Evolutionary conservation across 2,329 filamentous ascomycete species (phyloP).

Genomic region (Beauveria sp.): DNA sequence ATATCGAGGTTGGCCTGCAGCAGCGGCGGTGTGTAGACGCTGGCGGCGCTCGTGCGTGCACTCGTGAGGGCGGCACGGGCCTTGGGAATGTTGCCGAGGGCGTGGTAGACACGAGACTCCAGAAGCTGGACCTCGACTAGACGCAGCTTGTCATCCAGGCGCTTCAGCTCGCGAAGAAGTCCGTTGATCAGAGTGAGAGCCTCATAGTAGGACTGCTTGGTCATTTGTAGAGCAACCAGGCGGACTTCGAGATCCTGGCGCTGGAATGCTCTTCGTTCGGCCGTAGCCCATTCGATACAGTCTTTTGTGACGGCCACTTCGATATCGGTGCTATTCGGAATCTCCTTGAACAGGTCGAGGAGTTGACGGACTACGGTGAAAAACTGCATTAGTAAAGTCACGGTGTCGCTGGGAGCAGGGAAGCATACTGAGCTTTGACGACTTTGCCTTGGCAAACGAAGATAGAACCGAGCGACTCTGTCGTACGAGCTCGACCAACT

Average conservation of each 20-base stretch:
- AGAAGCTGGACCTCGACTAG: conserved; percentile 96
- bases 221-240: conserved; percentile 89
- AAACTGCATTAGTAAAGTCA: background rate
- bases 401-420: background rate
- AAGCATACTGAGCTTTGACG: conserved; percentile 81
- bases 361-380: conserved; percentile 75
- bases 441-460: conserved; percentile 98
- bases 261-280: conserved; percentile 89
- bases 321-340: conserved; percentile 88
- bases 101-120: conserved; percentile 95
- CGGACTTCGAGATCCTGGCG: conserved; percentile 97
- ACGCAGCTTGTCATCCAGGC: conserved; percentile 95
- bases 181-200: conserved; percentile 94
- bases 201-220: conserved; percentile 96
- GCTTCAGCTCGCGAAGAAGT: conserved; percentile 92
- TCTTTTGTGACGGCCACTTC: conserved; percentile 95
- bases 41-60: conserved; percentile 88
- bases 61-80: conserved; percentile 90
- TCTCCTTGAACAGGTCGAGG: conserved; percentile 87
- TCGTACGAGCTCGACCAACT: conserved; percentile 82
- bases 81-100: conserved; percentile 92
- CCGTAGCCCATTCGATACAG: conserved; percentile 98
- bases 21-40: conserved; percentile 91
- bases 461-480: conserved; percentile 87
- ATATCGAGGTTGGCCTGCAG: conserved; percentile 96